Evolutionary conservation across 2,329 filamentous ascomycete species (phyloP).

Genomic region (Sporothrix variecibatus): DNA sequence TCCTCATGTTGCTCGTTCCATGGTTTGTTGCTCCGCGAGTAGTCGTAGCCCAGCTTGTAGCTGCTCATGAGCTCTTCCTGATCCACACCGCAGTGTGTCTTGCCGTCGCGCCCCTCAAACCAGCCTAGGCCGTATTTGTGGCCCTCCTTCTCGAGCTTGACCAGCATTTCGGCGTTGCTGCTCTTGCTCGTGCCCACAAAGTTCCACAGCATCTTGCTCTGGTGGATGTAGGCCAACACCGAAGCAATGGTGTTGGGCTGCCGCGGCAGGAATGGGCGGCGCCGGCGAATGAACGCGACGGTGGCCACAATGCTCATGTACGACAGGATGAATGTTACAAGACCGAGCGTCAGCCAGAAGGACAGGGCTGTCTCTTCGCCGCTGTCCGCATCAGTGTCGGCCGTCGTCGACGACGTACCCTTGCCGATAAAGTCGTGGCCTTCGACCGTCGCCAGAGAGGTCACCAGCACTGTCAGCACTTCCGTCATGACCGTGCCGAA

Average conservation of each 20-base stretch:
- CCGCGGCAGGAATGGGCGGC: constrained; percentile 71
- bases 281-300: constrained; percentile 62
- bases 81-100: constrained; percentile 75
- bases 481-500: constrained; percentile 73
- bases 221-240: constrained; percentile 75
- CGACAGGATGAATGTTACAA: constrained; percentile 64
- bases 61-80: constrained; percentile 67
- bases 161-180: constrained; percentile 62
- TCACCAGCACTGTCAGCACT: constrained; percentile 68
- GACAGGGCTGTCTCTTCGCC: constrained; percentile 63
- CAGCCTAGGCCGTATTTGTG: constrained; percentile 71
- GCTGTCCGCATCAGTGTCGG: constrained; percentile 47
- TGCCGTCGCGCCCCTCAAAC: constrained; percentile 72
- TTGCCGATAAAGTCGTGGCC: constrained; percentile 55
- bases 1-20: constrained; percentile 47
- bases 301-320: constrained; percentile 63
- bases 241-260: constrained; percentile 78
- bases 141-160: constrained; percentile 52
- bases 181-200: constrained; percentile 71
- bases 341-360: constrained; percentile 65
- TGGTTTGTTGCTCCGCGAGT: constrained; percentile 52
- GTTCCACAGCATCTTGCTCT: constrained; percentile 75
- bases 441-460: constrained; percentile 65
- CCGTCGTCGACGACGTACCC: constrained; percentile 28
- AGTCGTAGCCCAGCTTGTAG: constrained; percentile 66